phyloP scores from a whole-genome alignment of 257 asterid genomes.

The Capsicum baccatum region DNA sequence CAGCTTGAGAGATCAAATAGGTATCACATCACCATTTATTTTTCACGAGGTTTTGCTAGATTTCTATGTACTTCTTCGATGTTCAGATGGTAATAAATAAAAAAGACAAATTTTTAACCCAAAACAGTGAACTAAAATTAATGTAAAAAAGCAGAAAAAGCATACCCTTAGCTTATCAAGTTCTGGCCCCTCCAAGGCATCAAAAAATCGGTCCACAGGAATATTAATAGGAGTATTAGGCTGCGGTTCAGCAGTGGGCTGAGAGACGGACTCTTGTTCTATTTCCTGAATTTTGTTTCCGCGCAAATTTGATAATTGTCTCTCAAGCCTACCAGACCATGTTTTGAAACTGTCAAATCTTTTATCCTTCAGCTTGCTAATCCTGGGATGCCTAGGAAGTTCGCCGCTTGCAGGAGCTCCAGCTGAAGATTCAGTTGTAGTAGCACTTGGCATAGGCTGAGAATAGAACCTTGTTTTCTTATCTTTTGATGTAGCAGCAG shows the following conservation, averaged over 20 bases:
- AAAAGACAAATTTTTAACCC: neutral
- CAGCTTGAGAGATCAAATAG: no score
- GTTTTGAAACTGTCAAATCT: slow-evolving; percentile 82
- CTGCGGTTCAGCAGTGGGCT: slow-evolving; percentile 43
- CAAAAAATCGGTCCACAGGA: slow-evolving; percentile 70
- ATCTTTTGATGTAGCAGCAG: slow-evolving; percentile 9
- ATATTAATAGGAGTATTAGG: slow-evolving; percentile 39
- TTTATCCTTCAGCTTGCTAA: slow-evolving; percentile 46
- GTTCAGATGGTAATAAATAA: neutral
- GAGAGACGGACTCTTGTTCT: slow-evolving; percentile 39
- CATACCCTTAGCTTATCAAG: slow-evolving; percentile 73
- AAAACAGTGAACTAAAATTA: neutral
- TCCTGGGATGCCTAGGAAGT: slow-evolving; percentile 49
- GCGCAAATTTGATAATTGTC: slow-evolving; percentile 60
- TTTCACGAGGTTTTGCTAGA: no score
- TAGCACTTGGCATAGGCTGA: slow-evolving; percentile 58
- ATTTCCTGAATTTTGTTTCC: slow-evolving; percentile 45
- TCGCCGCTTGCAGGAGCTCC: slow-evolving; percentile 35
- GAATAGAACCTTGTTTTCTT: slow-evolving; percentile 50
- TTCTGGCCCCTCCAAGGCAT: slow-evolving; percentile 91
- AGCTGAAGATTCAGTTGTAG: slow-evolving; percentile 28
- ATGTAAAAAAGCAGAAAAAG: neutral
- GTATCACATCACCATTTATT: no score
- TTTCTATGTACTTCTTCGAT: neutral
- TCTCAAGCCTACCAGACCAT: slow-evolving; percentile 79